phyloP scores from a whole-genome alignment of 116 monocot species.

The Phalaenopsis hybrid region DNA sequence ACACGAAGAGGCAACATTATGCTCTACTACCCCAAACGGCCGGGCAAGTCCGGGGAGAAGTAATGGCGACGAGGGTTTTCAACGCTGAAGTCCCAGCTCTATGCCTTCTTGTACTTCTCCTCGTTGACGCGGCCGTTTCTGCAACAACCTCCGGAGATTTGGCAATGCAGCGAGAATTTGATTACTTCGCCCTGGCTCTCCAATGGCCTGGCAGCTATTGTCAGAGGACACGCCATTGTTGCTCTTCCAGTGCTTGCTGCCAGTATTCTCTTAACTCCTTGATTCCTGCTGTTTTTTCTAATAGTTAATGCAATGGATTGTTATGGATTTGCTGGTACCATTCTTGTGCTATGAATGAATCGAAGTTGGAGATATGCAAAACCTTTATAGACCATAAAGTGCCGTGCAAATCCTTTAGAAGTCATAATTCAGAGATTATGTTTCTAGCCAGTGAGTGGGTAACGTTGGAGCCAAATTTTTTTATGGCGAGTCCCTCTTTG shows the following conservation, averaged over 20 bases:
- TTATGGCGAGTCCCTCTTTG: too few relatives aligned
- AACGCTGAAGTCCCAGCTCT: neutral
- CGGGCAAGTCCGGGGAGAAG: neutral
- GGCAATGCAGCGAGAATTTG: slow-evolving; percentile 55
- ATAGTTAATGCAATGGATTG: neutral
- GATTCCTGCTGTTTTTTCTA: neutral
- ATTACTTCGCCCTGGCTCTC: slow-evolving; percentile 73
- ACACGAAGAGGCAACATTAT: too few relatives aligned
- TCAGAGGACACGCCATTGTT: slow-evolving; percentile 57
- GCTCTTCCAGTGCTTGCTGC: slow-evolving; percentile 82
- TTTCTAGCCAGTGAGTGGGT: too few relatives aligned
- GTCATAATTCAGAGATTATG: too few relatives aligned
- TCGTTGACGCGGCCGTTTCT: neutral
- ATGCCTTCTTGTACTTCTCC: neutral
- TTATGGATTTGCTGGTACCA: neutral
- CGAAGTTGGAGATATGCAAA: too few relatives aligned
- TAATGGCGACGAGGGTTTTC: neutral
- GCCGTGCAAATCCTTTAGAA: too few relatives aligned
- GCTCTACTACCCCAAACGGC: too few relatives aligned
- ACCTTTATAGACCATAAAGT: too few relatives aligned
- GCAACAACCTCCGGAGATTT: neutral
- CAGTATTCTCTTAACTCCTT: slow-evolving; percentile 19
- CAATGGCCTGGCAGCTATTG: slow-evolving; percentile 91
- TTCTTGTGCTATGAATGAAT: neutral
- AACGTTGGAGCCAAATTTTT: too few relatives aligned